Evolutionary conservation across 805 yeast genomes (phyloP), one percentile per base, ranked within the genome.

Genomic region (Candida ulmi): DNA sequence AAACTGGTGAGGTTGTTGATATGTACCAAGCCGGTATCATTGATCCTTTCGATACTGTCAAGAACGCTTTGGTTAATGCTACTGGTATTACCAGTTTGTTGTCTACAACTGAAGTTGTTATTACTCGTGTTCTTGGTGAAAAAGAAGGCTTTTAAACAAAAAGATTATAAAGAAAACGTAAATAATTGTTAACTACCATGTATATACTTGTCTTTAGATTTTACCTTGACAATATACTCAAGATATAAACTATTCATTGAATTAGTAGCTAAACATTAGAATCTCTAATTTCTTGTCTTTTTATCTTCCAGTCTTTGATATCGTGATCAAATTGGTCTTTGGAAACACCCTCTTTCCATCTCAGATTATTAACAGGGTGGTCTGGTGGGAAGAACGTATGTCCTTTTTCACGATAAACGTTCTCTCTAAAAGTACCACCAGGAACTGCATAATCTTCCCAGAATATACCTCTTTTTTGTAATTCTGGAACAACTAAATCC

Each of bases 41-140:
- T 57, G 99, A 93, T 68, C 99, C 99, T 53, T 88, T 91, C 78
- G 91, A 88, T 78, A 98, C 91, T 52, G 96, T 93, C 45, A 87
- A 93, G 74, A 81, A 87, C 57, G 97, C 98, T 46, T 74, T 93
- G 58, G 87, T 87, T 41, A 98, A 93, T 59, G 98, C 99, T 46
- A 77, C 95, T 37, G 96, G 98, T 72, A 97, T 93, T 47, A 98
- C 99, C 35, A 88, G 96, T 24, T 74, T 93, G 63, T 76, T 93
- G 64, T 97, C 98, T 49, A 91, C 98, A 43, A 91, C 99, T 48
- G 99, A 93, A 72, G 95, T 96, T 65, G 97, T 97, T 48, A 87
- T 93, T 58, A 96, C 88, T 44, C 96, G 85, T 55, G 96, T 95
- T 49, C 95, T 48, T 9, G 58, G 55, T 27, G 46, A 50, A 31